Evolutionary conservation across 139 green algal genomes (phyloP), one percentile per base, ranked within the genome.

Genomic region (Tetraselmis striata): DNA sequence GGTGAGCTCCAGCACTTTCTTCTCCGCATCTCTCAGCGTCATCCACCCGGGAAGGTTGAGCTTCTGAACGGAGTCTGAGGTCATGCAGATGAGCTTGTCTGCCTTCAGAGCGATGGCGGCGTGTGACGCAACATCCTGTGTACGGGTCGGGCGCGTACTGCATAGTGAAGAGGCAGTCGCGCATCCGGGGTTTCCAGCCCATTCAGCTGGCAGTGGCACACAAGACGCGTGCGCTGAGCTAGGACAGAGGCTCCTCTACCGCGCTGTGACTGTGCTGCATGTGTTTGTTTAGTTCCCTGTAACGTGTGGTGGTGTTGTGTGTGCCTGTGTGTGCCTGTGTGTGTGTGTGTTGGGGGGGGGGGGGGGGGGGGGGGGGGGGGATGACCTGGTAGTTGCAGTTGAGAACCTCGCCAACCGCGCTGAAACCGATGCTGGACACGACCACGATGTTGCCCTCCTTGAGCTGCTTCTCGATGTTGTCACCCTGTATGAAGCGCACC

Each of bases 81-180:
- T 95, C 58, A 98, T 74, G 86, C 88, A 94, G 80, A 98, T 91
- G 28, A 99, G 83, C 92, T 99, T 99, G 86, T 99, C 96, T 1
- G 96, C 96, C 1, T 82, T 80, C 29, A 99, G 88, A 84, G 89
- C 88, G 0, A 92, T 87, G 24, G 92, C 89, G 2, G 87, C 82
- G 2, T 91, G 84, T 30, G 93, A 86, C 0, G 93, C 94, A 25
- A 98, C 93, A 59, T 99, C 96, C 79, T 93, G 98, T 0, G 89
- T 91, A n/a, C n/a, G n/a, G n/a, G n/a, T n/a, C n/a, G n/a, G n/a
- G n/a, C n/a, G n/a, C n/a, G n/a, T n/a, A n/a, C n/a, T n/a, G n/a
- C n/a, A n/a, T n/a, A n/a, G n/a, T n/a, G n/a, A n/a, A n/a, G n/a
- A n/a, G n/a, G n/a, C n/a, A n/a, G n/a, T n/a, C n/a, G n/a, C n/a